Percentiles rank a stretch among this genome's conserved stretches.
Conservation (phyloP, 345 rosid genomes). For the Streptanthus diversifolius region DNA sequence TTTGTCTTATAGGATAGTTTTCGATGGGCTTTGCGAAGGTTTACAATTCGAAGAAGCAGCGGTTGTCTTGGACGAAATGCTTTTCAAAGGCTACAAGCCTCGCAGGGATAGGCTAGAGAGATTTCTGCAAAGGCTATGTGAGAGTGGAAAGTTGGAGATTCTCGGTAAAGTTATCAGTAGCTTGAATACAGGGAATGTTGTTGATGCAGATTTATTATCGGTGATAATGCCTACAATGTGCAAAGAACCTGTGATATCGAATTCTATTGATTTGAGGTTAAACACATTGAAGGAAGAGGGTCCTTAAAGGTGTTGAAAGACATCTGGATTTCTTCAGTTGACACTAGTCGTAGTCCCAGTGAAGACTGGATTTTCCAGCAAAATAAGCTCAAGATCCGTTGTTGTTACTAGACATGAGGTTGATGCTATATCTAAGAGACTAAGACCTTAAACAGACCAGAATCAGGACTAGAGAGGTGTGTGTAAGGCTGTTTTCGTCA, state of each 20-base stretch:
- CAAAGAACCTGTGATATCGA: slow-evolving; percentile 22
- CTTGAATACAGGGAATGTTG: slow-evolving; percentile 41
- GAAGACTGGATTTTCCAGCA: background rate
- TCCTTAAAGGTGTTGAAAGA: background rate
- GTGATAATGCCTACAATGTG: slow-evolving; percentile 33
- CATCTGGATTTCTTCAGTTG: background rate
- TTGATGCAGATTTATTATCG: slow-evolving; percentile 43
- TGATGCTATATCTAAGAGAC: background rate
- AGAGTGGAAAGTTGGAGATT: slow-evolving; percentile 38
- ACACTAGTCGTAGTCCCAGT: background rate
- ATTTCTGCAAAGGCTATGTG: slow-evolving; percentile 44
- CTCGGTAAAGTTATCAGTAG: slow-evolving; percentile 40
- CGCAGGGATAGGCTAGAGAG: slow-evolving; percentile 33
- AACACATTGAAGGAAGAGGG: background rate
- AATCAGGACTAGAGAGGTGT: background rate
- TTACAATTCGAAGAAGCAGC: slow-evolving; percentile 54
- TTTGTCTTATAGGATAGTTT: slow-evolving; percentile 68
- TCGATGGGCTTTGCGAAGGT: slow-evolving; percentile 56
- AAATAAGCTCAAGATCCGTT: background rate
- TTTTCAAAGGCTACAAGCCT: slow-evolving; percentile 69
- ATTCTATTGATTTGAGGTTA: slow-evolving; percentile 39
- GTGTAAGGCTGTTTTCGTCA: slow-evolving; percentile 20
- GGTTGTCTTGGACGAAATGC: slow-evolving; percentile 71
- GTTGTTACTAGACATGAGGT: background rate
- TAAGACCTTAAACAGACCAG: background rate